Evolutionary conservation across 73 alveolate species (phyloP).

Genomic region (Breviolum minutum): DNA sequence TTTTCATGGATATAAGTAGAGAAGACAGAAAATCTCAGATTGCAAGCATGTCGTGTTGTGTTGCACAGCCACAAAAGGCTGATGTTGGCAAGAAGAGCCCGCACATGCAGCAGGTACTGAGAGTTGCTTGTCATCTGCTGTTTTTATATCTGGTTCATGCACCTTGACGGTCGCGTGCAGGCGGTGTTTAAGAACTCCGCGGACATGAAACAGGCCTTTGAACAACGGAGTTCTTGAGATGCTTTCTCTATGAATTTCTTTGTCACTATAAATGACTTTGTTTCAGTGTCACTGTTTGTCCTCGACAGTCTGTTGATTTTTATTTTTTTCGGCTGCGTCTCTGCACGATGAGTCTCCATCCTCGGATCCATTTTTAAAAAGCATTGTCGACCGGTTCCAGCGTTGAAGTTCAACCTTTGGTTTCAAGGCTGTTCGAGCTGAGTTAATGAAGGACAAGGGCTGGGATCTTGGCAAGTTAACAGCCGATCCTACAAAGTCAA

Average conservation of each 20-base stretch:
- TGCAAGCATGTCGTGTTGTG: too few species aligned
- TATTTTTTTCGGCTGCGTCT: too few species aligned
- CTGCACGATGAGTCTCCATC: too few species aligned
- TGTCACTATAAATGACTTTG: neutral
- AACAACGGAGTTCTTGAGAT: neutral
- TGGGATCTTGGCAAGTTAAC: neutral
- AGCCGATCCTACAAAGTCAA: too few species aligned
- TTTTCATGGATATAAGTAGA: too few species aligned
- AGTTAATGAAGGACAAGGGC: constrained; percentile 64
- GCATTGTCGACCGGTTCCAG: too few species aligned
- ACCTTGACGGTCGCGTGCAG: neutral
- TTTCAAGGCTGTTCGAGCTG: constrained; percentile 81
- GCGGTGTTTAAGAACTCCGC: constrained; percentile 65
- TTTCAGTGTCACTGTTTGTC: too few species aligned
- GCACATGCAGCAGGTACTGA: constrained; percentile 32
- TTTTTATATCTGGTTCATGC: neutral
- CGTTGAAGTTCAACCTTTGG: too few species aligned
- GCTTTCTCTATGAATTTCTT: neutral
- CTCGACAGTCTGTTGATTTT: too few species aligned
- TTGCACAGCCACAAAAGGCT: neutral
- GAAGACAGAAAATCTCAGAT: too few species aligned
- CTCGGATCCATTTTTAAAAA: too few species aligned
- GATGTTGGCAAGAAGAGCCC: constrained; percentile 21
- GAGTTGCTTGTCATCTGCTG: neutral
- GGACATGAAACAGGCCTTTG: constrained; percentile 79